phyloP scores from a whole-genome alignment of 1,139 yeast species.

The Kluyveromyces sp. region DNA sequence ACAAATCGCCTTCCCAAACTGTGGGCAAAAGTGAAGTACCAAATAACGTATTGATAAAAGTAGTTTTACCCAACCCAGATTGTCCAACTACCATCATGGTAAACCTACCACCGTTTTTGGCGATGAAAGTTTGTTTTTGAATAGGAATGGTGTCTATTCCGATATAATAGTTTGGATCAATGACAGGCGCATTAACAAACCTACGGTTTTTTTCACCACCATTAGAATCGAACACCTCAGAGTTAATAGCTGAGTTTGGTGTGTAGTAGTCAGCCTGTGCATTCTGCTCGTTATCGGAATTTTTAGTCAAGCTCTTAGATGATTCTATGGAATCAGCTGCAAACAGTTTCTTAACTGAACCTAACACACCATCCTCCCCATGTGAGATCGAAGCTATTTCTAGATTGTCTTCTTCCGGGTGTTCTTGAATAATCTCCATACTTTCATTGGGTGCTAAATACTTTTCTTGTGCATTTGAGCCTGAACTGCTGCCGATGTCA shows the following conservation, averaged over 20 bases:
- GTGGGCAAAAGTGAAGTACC: conserved; percentile 25
- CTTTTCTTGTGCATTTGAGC: not conserved
- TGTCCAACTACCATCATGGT: conserved; percentile 55
- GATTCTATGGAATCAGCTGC: not conserved
- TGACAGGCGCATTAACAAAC: not conserved
- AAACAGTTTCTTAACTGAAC: not conserved
- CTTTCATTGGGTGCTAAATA: not conserved
- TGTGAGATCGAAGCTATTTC: not conserved
- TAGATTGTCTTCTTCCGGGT: not conserved
- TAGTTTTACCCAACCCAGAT: conserved; percentile 46
- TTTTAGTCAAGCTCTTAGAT: not conserved
- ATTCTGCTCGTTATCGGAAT: not conserved
- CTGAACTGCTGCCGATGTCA: not conserved
- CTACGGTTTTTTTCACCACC: not conserved
- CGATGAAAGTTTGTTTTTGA: conserved; percentile 25
- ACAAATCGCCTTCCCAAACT: conserved; percentile 13
- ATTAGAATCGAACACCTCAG: not conserved
- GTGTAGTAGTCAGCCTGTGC: conserved; percentile 1
- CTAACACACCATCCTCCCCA: not conserved
- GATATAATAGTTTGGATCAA: conserved; percentile 7
- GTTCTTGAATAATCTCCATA: not conserved
- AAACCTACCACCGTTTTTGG: conserved; percentile 45
- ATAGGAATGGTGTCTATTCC: conserved; percentile 25
- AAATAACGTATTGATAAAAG: conserved; percentile 54
- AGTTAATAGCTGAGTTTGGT: not conserved